These are phyloP conservation scores for Tanacetum coccineum DNA, from an alignment of 129 eudicot genomes.

Conservation along the genomic window DNA sequence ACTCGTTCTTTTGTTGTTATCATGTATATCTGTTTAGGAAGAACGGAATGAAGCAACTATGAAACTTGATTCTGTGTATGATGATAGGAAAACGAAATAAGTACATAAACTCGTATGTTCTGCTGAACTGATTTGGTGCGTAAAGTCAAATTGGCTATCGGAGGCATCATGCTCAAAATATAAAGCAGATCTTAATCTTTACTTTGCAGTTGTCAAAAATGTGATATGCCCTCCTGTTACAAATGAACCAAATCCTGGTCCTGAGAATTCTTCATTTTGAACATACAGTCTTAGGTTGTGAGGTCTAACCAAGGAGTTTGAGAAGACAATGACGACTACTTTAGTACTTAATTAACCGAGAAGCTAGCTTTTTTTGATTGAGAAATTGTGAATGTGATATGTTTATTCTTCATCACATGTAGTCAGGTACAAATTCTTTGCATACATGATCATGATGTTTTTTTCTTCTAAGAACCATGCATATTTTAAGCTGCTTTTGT, in stretches of 20 bases:
- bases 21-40: too few species aligned
- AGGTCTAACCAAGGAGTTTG: conserved; percentile 7
- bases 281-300: conserved; percentile 17
- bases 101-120: background rate
- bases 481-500: background rate
- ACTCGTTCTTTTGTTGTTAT: conserved; percentile 1
- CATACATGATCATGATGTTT: conserved; percentile 9
- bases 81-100: too few species aligned
- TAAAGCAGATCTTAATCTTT: conserved; percentile 59
- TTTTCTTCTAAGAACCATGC: background rate
- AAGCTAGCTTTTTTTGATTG: background rate
- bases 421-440: background rate
- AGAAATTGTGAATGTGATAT: background rate
- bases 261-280: conserved; percentile 9
- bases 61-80: too few species aligned
- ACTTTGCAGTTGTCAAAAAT: too few species aligned
- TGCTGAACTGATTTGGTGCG: background rate
- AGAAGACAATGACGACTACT: conserved; percentile 13
- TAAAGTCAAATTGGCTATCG: background rate
- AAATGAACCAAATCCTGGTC: conserved; percentile 20
- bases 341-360: conserved; percentile 6
- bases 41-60: too few species aligned
- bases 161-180: conserved; percentile 55
- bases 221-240: conserved; percentile 30
- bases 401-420: background rate